A percentile compares a stretch with the other conserved stretches of the same genome.
Conservation (phyloP, 345 rosid genomes). For the Salix suchowensis region DNA sequence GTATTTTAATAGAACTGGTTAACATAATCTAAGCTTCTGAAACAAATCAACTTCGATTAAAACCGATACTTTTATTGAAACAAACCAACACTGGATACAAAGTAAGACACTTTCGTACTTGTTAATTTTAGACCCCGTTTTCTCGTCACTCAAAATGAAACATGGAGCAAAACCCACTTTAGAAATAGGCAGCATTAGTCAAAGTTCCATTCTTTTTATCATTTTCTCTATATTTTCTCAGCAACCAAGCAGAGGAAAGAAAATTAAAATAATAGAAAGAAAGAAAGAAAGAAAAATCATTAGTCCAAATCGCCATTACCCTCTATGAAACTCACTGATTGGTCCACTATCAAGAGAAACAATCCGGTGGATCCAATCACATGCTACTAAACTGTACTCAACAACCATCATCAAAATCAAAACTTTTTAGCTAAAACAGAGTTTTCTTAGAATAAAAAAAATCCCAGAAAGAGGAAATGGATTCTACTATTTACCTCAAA, state of each 20-base stretch:
- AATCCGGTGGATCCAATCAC: slow-evolving; percentile 33
- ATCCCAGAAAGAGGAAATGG: neutral
- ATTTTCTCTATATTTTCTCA: neutral
- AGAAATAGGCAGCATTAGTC: neutral
- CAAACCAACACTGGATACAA: neutral
- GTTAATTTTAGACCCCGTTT: neutral
- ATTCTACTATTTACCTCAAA: slow-evolving; percentile 27
- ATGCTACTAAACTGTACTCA: slow-evolving; percentile 22
- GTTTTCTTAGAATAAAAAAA: neutral
- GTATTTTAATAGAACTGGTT: neutral
- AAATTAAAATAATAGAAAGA: neutral
- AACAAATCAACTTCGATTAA: neutral
- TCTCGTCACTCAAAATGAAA: slow-evolving; percentile 15
- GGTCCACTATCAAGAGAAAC: slow-evolving; percentile 12
- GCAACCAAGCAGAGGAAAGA: neutral
- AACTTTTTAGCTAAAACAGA: neutral
- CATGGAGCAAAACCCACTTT: neutral
- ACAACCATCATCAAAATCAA: neutral
- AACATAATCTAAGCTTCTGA: neutral
- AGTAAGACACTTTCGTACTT: too few species aligned
- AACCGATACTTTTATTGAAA: neutral
- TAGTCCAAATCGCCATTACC: slow-evolving; percentile 15
- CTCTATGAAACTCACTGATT: slow-evolving; percentile 20
- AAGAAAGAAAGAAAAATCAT: neutral
- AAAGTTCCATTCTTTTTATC: neutral